A percentile compares a stretch with the other conserved stretches of the same genome.
These are phyloP conservation scores for Botrytis medusae DNA, from an alignment of 2,329 filamentous ascomycete species.

Conservation along the genomic window DNA sequence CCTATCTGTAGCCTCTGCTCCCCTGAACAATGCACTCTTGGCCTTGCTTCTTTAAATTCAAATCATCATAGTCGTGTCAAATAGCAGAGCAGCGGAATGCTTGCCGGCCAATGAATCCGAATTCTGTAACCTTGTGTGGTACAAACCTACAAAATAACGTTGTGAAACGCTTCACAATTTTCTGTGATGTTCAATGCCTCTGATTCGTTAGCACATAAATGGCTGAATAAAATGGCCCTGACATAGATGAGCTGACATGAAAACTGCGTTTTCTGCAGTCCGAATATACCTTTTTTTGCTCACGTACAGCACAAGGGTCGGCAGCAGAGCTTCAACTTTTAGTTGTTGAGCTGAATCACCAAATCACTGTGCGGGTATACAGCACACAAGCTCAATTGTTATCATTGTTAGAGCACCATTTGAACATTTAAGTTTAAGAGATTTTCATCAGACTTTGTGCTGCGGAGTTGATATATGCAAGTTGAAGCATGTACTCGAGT, in stretches of 20 bases:
- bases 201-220: neutral
- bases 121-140: neutral
- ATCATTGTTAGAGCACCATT: neutral
- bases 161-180: slow-evolving; percentile 5
- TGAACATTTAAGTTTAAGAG: neutral
- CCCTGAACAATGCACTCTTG: neutral
- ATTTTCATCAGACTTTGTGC: neutral
- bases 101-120: neutral
- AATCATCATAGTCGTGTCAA: neutral
- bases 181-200: neutral
- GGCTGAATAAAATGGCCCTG: neutral
- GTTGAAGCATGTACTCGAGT: neutral
- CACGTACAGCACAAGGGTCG: neutral
- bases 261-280: neutral
- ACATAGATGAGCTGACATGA: neutral
- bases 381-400: neutral
- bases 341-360: neutral
- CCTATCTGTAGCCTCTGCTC: neutral
- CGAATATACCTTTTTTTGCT: neutral
- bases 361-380: neutral
- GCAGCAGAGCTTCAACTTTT: neutral
- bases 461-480: neutral
- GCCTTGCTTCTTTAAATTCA: neutral
- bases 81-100: neutral
- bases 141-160: neutral